These are phyloP conservation scores for Cucurbita ficifolia DNA, from an alignment of 306 rosid genomes.

Conservation along the genomic window DNA sequence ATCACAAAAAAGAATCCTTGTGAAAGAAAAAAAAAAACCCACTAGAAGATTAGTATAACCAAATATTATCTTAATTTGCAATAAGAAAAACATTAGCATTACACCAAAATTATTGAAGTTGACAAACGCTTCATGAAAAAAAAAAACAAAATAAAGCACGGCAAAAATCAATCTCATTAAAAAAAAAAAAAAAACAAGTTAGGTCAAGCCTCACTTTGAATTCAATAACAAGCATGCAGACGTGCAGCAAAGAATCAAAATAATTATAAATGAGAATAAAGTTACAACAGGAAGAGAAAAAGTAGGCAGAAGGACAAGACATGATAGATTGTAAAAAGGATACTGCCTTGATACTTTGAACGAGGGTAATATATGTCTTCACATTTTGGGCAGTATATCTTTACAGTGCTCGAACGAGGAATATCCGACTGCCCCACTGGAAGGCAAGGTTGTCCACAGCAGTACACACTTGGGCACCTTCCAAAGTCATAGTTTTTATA, in stretches of 20 bases:
- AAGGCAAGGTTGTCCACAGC: constrained; percentile 98
- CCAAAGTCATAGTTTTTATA: constrained; percentile 92
- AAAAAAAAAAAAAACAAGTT: background rate
- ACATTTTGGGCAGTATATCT: constrained; percentile 92
- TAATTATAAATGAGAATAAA: background rate
- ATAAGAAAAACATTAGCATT: background rate
- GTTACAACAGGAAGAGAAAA: background rate
- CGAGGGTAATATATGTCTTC: constrained; percentile 97
- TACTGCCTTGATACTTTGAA: constrained; percentile 99
- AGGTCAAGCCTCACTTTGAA: background rate
- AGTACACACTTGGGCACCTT: constrained; percentile 94
- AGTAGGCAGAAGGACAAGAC: background rate
- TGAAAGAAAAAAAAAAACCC: background rate
- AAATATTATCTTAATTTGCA: background rate
- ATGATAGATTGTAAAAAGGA: constrained; percentile 39
- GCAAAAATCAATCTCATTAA: background rate
- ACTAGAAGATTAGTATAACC: background rate
- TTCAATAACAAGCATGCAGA: background rate
- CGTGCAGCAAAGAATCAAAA: background rate
- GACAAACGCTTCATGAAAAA: background rate
- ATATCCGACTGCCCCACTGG: constrained; percentile 97
- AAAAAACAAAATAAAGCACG: background rate
- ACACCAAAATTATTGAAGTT: background rate
- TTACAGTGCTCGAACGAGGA: constrained; percentile 91
- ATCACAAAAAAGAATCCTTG: background rate